A percentile compares a stretch with the other conserved stretches of the same genome.
Evolutionary conservation across 768 basidiomycete genomes (phyloP).

Genomic region (Mycena haematopus): DNA sequence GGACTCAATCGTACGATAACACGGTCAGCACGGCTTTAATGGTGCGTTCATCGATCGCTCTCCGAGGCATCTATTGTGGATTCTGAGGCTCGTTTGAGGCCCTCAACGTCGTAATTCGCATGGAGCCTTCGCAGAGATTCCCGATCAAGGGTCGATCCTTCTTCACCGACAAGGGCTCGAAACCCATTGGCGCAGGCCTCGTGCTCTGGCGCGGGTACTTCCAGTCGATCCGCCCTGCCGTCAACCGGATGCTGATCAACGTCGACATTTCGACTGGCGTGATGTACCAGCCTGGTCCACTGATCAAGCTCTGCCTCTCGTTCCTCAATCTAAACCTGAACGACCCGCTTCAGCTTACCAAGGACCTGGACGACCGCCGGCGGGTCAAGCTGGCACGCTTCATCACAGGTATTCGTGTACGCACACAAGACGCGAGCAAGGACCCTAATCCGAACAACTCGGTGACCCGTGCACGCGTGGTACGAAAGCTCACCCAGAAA

Average conservation of each 20-base stretch:
- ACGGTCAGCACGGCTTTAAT: slow-evolving; percentile 68
- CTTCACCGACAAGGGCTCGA: slow-evolving; percentile 64
- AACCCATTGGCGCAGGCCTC: slow-evolving; percentile 64
- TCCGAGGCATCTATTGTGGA: not conserved
- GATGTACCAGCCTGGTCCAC: slow-evolving; percentile 72
- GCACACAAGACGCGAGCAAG: slow-evolving; percentile 34
- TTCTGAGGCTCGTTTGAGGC: slow-evolving; percentile 48
- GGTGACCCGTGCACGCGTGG: slow-evolving; percentile 46
- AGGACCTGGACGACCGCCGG: slow-evolving; percentile 56
- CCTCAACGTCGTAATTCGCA: slow-evolving; percentile 75
- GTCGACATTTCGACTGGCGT: slow-evolving; percentile 80
- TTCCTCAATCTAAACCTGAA: slow-evolving; percentile 45
- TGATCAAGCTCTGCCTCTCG: slow-evolving; percentile 65
- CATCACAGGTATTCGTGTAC: slow-evolving; percentile 42
- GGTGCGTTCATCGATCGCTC: slow-evolving; percentile 39
- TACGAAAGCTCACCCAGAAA: slow-evolving; percentile 58
- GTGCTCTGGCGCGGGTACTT: slow-evolving; percentile 83
- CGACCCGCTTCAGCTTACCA: slow-evolving; percentile 44
- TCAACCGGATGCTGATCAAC: slow-evolving; percentile 70
- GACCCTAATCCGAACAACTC: slow-evolving; percentile 17
- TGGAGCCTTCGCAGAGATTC: slow-evolving; percentile 71
- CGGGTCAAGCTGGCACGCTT: slow-evolving; percentile 49
- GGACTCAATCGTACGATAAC: slow-evolving; percentile 73
- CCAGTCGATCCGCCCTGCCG: slow-evolving; percentile 75
- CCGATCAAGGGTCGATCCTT: slow-evolving; percentile 81